Base-by-base conservation (phyloP, 2,329 filamentous ascomycete genomes). In the Trichophyton benhamiae region DNA sequence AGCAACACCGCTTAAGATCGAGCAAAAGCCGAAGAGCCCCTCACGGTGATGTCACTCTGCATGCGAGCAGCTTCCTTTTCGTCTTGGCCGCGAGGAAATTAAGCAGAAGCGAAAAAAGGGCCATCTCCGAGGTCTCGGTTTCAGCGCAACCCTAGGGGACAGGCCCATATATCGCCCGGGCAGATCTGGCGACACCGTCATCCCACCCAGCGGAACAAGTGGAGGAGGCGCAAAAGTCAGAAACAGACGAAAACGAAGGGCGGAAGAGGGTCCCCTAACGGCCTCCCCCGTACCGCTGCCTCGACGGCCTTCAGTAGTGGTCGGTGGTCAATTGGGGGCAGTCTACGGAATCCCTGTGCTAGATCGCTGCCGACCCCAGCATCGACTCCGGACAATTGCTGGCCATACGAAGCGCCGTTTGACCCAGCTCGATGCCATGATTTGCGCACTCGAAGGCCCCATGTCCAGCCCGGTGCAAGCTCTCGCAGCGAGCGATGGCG, bases 401-500 rank as follows among this genome's bases (percentile, higher is more conserved):
- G 30, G 27, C 49, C 49, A 55, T 55, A 55, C 49, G 49, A 55
- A 55, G 49, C 49, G 49, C 49, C 49, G 49, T 36, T 55, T 36
- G 49, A 20, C 5, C 49, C 49, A 55, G 49, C 27, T 55, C 49
- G 49, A 27, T 27, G 49, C 15, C 30, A 33, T 55, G 49, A 55
- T 55, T 55, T 55, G 49, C 49, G 49, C 25, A 22, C 49, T 33
- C 15, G 17, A 33, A 6, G n/a, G 49, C 49, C 49, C 49, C 2
- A 20, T 27, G 49, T 15, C 49, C 5, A 13, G 20, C 6, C 20
- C 22, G 6, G 27, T 30, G 27, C 27, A 30, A 42, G 38, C 38
- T 42, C 38, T 42, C 9, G 9, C 11, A 25, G 46, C 46, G 11
- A 49, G 46, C 46, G 49, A 20, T 36, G 27, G 27, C 20, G 49